Percentiles rank a stretch among this genome's conserved stretches.
These are phyloP conservation scores for Ambrosiella xylebori DNA, from an alignment of 2,329 filamentous ascomycete species.

Conservation along the genomic window DNA sequence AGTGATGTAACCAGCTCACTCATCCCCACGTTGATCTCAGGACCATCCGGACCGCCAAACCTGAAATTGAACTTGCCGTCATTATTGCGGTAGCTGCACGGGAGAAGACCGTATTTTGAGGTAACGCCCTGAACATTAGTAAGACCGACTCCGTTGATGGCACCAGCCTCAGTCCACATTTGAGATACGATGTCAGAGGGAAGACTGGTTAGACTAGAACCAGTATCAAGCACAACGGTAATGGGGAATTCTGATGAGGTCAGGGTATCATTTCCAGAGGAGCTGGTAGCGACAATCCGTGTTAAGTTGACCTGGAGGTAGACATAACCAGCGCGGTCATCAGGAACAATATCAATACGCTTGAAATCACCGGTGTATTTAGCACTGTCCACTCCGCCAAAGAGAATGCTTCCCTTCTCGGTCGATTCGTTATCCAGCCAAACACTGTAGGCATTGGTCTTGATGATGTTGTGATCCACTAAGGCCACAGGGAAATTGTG, in stretches of 20 bases:
- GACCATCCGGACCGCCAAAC: constrained; percentile 31
- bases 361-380: constrained; percentile 52
- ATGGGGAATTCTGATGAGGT: constrained; percentile 28
- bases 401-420: constrained; percentile 53
- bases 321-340: constrained; percentile 26
- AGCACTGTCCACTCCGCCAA: constrained; percentile 62
- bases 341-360: constrained; percentile 36
- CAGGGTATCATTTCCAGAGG: constrained; percentile 31
- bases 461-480: constrained; percentile 44
- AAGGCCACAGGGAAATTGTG: constrained; percentile 49
- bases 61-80: constrained; percentile 36
- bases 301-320: constrained; percentile 34
- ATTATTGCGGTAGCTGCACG: constrained; percentile 30
- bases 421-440: constrained; percentile 46
- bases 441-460: constrained; percentile 51
- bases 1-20: constrained; percentile 37
- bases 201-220: constrained; percentile 55
- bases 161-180: constrained; percentile 39
- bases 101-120: constrained; percentile 26
- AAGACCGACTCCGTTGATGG: constrained; percentile 22
- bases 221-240: constrained; percentile 56
- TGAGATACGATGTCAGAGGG: constrained; percentile 40
- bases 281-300: constrained; percentile 29
- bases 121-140: constrained; percentile 11
- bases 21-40: constrained; percentile 35